Evolutionary conservation across 345 rosid genomes (phyloP).

Genomic region (Carallia pectinifolia): DNA sequence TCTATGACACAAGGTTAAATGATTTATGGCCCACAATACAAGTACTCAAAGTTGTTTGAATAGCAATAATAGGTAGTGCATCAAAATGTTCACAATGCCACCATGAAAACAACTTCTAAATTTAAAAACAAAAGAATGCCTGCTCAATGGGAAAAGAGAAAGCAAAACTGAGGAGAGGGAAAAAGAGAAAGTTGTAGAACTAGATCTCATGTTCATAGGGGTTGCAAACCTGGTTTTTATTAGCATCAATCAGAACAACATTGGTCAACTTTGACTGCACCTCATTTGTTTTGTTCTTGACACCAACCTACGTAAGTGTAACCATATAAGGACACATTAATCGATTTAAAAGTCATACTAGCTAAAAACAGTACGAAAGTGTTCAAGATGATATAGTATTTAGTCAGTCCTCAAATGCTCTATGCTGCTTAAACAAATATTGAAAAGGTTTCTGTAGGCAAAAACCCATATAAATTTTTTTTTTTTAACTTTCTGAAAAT

Average conservation of each 20-base stretch:
- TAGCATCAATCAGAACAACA: slow-evolving; percentile 51
- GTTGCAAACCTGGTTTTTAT: slow-evolving; percentile 60
- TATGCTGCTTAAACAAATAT: no score
- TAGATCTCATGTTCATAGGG: background rate
- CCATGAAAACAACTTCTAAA: background rate
- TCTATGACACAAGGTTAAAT: no score
- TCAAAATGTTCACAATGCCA: background rate
- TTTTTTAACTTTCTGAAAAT: no score
- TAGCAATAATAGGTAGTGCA: background rate
- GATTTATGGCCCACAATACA: no score
- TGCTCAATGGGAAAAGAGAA: background rate
- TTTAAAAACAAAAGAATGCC: background rate
- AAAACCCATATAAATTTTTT: no score
- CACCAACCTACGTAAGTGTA: slow-evolving; percentile 61
- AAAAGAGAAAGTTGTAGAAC: background rate
- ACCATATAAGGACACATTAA: slow-evolving; percentile 10
- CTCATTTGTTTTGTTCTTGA: slow-evolving; percentile 79
- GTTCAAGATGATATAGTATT: background rate
- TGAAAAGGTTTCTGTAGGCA: no score
- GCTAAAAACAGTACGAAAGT: background rate
- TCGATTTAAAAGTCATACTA: background rate
- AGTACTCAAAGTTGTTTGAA: no score
- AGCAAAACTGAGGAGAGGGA: no score
- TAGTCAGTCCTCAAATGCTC: no score
- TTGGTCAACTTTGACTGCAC: slow-evolving; percentile 52